Percentiles rank a stretch among this genome's conserved stretches.
Conservation (phyloP, 2,329 filamentous ascomycete species). For the Clarireedia paspali region DNA sequence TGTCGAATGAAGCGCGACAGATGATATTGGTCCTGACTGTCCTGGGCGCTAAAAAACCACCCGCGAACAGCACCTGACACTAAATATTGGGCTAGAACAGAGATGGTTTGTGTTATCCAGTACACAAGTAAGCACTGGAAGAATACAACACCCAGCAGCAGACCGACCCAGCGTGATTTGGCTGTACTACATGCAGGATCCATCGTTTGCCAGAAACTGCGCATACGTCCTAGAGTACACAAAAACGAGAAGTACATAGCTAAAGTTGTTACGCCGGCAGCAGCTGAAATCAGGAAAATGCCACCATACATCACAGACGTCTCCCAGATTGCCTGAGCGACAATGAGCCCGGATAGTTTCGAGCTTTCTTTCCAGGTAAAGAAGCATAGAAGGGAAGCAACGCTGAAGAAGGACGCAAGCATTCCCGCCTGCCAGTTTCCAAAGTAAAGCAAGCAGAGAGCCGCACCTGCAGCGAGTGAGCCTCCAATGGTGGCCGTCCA, state of each 20-base stretch:
- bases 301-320: background rate
- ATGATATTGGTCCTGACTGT: background rate
- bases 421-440: constrained; percentile 34
- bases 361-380: background rate
- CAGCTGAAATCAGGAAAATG: background rate
- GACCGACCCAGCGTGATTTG: background rate
- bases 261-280: no score
- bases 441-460: constrained; percentile 67
- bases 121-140: background rate
- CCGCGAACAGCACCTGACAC: background rate
- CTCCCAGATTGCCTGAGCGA: background rate
- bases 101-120: background rate
- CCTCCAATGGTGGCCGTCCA: background rate
- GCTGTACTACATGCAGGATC: background rate
- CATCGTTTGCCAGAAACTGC: background rate
- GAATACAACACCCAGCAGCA: background rate
- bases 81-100: background rate
- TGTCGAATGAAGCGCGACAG: background rate
- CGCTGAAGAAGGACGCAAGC: background rate
- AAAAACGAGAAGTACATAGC: no score
- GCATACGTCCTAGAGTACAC: no score
- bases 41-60: background rate
- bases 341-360: background rate
- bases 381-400: background rate
- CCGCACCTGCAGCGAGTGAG: background rate